These are phyloP conservation scores for Neurospora tetrasperma DNA, from an alignment of 495 filamentous ascomycete species.

Conservation along the genomic window DNA sequence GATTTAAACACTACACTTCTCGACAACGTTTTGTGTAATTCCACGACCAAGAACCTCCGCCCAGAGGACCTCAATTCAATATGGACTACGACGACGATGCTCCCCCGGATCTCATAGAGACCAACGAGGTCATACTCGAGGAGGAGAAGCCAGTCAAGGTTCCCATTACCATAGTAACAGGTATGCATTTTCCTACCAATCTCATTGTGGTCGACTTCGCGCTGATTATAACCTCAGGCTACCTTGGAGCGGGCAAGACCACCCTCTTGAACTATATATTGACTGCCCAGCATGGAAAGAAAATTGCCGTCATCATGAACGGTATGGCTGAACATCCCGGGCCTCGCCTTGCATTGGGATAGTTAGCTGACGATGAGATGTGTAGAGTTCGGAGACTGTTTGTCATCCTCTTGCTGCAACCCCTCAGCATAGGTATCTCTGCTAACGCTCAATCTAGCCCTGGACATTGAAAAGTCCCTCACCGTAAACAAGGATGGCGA, in stretches of 20 bases:
- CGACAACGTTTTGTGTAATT: not conserved
- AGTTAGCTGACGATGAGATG: not conserved
- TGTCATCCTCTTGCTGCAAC: conserved; percentile 15
- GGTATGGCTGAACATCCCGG: conserved; percentile 34
- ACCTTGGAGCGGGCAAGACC: conserved; percentile 91
- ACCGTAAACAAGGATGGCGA: conserved; percentile 79
- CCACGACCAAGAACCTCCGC: not conserved
- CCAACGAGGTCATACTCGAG: conserved; percentile 26
- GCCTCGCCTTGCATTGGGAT: not conserved
- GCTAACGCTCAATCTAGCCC: conserved; percentile 42
- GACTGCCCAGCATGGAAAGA: conserved; percentile 88
- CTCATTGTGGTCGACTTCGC: not conserved
- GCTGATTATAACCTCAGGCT: conserved; percentile 36
- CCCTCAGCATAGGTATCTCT: not conserved
- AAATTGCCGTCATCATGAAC: conserved; percentile 95
- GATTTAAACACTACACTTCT: not conserved
- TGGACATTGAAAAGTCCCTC: conserved; percentile 89
- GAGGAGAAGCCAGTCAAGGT: conserved; percentile 54
- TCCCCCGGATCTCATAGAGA: conserved; percentile 62
- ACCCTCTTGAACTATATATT: conserved; percentile 94
- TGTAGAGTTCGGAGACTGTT: conserved; percentile 90
- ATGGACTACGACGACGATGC: conserved; percentile 58
- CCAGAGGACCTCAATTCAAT: conserved; percentile 3
- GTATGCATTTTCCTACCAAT: conserved; percentile 32
- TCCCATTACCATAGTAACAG: conserved; percentile 91